Base-by-base conservation (phyloP, 1,284 basidiomycete genomes). In the Phylloboletellus chloephorus region DNA sequence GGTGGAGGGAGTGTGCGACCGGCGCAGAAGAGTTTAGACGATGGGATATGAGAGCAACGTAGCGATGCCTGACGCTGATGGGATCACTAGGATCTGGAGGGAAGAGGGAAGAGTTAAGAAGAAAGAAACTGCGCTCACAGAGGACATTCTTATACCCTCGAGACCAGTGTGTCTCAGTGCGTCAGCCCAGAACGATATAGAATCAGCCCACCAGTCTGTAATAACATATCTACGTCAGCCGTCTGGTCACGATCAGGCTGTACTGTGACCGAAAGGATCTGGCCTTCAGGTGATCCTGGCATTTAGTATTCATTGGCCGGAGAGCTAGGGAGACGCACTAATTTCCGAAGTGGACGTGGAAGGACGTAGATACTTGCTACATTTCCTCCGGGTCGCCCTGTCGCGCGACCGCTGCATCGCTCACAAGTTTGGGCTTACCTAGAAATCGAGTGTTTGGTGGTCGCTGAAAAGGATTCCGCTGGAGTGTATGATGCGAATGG, bases 1-100 rank as follows among this genome's bases (percentile, higher is more conserved):
- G 31, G 20, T 16, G n/a, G 15, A 42, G 16, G 5, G 25, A 19
- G 22, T 13, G 23, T 47, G 37, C 58, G 53, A 46, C 39, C 47
- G 33, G 56, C 53, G 54, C 60, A 42, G 32, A 33, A 28, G 41
- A 33, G 15, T 37, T 25, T 26, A 35, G 40, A 37, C 9, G 11
- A 42, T 20, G 23, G 13, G 12, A 38, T 31, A 19, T 4, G 20
- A 40, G 37, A 37, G 40, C 11, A 44, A 42, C 25, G 10, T 32
- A 26, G 45, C 50, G 53, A 33, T 52, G 35, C 50, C 49, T 46
- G 46, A 56, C 34, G 44, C 39, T 39, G 31, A 15, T 43, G 47
- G 50, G 54, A 63, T 46, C 56, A 46, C 60, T 51, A 13, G 56
- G 60, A 63, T 44, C 58, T 43, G 39, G 10, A 13, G 20, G 49